phyloP scores from a whole-genome alignment of 148 eudicot species.

The Euryodendron excelsum region DNA sequence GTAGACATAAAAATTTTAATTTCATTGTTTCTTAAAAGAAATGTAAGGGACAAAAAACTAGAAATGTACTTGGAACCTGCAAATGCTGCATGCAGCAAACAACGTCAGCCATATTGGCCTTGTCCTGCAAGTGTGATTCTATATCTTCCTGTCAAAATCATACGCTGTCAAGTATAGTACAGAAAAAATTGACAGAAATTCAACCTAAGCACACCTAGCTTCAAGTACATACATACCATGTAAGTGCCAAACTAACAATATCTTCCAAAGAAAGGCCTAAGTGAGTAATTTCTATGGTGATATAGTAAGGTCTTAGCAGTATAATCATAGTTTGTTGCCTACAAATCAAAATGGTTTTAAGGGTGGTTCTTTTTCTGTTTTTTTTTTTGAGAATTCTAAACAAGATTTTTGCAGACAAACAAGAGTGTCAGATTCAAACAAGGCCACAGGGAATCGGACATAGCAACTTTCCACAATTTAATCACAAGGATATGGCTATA shows the following conservation, averaged over 20 bases:
- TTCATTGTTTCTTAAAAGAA: neutral
- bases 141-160: slow-evolving; percentile 61
- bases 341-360: too few relatives aligned
- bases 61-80: slow-evolving; percentile 50
- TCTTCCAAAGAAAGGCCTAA: neutral
- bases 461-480: neutral
- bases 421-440: too few relatives aligned
- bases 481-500: too few relatives aligned
- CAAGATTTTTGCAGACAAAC: too few relatives aligned
- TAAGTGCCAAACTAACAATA: neutral
- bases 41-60: neutral
- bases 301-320: neutral
- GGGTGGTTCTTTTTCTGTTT: neutral
- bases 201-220: neutral
- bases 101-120: slow-evolving; percentile 61
- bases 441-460: neutral
- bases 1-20: slow-evolving; percentile 2
- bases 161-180: neutral
- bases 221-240: neutral
- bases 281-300: neutral
- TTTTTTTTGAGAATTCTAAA: neutral
- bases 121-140: slow-evolving; percentile 49
- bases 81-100: slow-evolving; percentile 97
- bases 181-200: neutral
- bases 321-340: neutral